Conservation (phyloP, 2,329 filamentous ascomycete species). For the Saccharata proteae region DNA sequence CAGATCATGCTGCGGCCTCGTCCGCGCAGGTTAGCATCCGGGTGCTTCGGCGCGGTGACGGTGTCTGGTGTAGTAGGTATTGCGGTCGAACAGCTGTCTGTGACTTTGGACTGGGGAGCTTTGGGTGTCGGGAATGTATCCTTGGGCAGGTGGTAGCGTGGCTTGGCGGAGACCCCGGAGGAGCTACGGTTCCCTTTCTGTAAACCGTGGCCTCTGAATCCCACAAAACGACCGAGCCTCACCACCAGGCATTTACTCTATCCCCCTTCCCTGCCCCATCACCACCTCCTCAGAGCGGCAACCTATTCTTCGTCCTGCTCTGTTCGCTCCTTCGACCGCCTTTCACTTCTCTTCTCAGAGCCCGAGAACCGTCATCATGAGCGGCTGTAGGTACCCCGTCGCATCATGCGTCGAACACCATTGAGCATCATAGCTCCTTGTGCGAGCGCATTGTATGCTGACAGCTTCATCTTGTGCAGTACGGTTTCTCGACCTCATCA, state of each 20-base stretch:
- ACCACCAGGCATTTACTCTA: no score
- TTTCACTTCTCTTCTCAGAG: slow-evolving; percentile 16
- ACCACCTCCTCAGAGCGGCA: slow-evolving; percentile 1
- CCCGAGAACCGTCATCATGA: slow-evolving; percentile 39
- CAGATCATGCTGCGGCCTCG: slow-evolving; percentile 7
- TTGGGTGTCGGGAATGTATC: no score
- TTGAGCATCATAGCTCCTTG: slow-evolving; percentile 15
- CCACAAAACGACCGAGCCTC: slow-evolving; percentile 8
- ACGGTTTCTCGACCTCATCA: slow-evolving; percentile 98
- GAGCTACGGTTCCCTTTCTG: no score
- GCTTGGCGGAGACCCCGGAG: no score
- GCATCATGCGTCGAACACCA: no score
- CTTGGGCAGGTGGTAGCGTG: no score
- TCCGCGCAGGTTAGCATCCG: no score
- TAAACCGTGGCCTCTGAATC: slow-evolving; percentile 8
- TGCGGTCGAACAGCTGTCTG: no score
- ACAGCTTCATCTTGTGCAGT: slow-evolving; percentile 45
- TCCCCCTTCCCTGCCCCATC: slow-evolving; percentile 5
- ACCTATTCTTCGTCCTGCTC: slow-evolving; percentile 3
- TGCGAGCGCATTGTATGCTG: slow-evolving; percentile 5
- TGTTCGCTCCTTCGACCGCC: slow-evolving; percentile 5
- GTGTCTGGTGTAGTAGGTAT: no score
- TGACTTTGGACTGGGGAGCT: no score
- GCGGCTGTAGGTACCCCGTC: slow-evolving; percentile 40
- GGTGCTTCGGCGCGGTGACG: no score